These are phyloP conservation scores for Ophiocordyceps camponoti-leonardi DNA, from an alignment of 2,329 filamentous ascomycete species.

Conservation along the genomic window DNA sequence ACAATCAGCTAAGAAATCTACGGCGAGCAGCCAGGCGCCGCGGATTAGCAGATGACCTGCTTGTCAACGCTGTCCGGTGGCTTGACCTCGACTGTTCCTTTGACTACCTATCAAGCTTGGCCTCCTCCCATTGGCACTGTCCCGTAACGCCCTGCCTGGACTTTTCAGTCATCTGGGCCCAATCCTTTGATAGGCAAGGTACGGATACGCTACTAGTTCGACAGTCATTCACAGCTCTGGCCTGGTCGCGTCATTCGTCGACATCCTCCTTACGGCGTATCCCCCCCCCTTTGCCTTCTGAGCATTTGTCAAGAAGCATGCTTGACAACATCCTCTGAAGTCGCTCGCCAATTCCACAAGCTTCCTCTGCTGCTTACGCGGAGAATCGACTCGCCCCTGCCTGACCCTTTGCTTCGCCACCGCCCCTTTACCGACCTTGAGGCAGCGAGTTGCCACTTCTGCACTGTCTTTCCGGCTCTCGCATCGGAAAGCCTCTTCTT, in stretches of 20 bases:
- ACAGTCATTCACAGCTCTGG: neutral
- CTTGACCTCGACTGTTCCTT: neutral
- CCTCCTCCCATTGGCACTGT: neutral
- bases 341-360: neutral
- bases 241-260: neutral
- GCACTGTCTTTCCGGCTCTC: too few species aligned
- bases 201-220: neutral
- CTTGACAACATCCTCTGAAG: neutral
- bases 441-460: neutral
- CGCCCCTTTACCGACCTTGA: neutral
- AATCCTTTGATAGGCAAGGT: conserved; percentile 1
- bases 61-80: neutral
- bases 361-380: neutral
- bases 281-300: neutral
- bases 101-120: neutral
- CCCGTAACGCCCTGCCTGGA: neutral
- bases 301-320: neutral
- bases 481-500: neutral
- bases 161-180: neutral
- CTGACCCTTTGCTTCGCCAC: neutral
- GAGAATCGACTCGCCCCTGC: neutral
- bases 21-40: neutral
- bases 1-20: conserved; percentile 1
- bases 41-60: neutral
- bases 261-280: neutral